A percentile compares a stretch with the other conserved stretches of the same genome.
Evolutionary conservation across 2,329 filamentous ascomycete genomes (phyloP).

Genomic region (Coniochaeta sp.): DNA sequence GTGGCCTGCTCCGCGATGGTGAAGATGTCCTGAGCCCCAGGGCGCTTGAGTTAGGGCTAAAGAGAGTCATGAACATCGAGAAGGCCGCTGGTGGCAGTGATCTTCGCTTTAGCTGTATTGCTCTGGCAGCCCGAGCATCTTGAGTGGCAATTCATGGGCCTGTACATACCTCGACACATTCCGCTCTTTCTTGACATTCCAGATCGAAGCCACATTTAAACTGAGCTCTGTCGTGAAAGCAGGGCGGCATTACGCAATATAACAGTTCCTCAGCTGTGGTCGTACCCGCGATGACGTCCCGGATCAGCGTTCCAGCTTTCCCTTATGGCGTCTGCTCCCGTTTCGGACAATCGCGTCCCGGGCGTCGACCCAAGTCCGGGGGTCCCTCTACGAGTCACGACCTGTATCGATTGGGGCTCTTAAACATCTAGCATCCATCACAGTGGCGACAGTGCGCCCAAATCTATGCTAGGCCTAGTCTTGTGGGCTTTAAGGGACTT

Average conservation of each 20-base stretch:
- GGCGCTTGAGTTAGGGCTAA: constrained; percentile 56
- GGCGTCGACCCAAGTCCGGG: background rate
- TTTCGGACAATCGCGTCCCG: background rate
- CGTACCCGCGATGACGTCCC: background rate
- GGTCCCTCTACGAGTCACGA: background rate
- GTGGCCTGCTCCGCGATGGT: constrained; percentile 44
- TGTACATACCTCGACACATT: background rate
- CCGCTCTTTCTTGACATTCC: background rate
- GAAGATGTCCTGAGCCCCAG: constrained; percentile 60
- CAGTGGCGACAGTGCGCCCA: background rate
- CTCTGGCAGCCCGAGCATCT: constrained; percentile 20
- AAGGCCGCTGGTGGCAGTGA: constrained; percentile 21
- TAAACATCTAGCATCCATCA: too few species aligned
- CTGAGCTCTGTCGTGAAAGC: background rate
- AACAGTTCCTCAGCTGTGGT: background rate
- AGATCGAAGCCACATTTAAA: background rate
- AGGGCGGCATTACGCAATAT: background rate
- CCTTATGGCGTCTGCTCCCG: background rate
- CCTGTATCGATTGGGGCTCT: too few species aligned
- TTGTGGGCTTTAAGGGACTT: background rate
- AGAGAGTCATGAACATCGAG: constrained; percentile 32
- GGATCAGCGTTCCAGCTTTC: background rate
- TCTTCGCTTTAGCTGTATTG: constrained; percentile 30
- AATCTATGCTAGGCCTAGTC: background rate
- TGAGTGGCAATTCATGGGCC: background rate